A percentile compares a stretch with the other conserved stretches of the same genome.
phyloP scores from a whole-genome alignment of 2,329 filamentous ascomycete genomes.

The Hyphodiscus sp. region DNA sequence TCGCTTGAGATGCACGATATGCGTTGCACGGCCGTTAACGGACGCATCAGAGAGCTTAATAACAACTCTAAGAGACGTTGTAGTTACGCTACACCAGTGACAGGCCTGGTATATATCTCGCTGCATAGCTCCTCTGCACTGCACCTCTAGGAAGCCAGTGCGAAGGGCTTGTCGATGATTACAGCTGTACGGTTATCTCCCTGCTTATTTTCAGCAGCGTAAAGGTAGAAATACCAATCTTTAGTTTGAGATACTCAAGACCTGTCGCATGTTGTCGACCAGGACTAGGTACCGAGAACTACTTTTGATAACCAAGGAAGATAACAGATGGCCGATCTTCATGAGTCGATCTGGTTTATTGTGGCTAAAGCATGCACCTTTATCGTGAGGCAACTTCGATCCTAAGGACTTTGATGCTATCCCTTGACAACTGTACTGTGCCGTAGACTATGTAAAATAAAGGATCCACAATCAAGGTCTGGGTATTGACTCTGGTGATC shows the following conservation, averaged over 20 bases:
- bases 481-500: neutral
- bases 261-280: neutral
- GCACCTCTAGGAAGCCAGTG: neutral
- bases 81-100: slow-evolving; percentile 7
- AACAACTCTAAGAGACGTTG: slow-evolving; percentile 11
- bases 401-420: neutral
- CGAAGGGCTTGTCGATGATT: neutral
- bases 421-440: neutral
- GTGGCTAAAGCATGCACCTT: neutral
- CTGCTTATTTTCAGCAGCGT: neutral
- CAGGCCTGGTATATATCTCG: neutral
- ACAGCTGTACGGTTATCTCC: neutral
- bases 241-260: neutral
- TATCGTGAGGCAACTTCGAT: neutral
- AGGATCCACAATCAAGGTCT: too few species aligned
- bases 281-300: neutral
- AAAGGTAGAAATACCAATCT: neutral
- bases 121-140: neutral
- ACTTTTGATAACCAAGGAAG: neutral
- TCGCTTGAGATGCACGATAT: slow-evolving; percentile 13
- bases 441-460: neutral
- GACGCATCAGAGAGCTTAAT: slow-evolving; percentile 16
- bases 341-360: neutral
- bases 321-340: neutral
- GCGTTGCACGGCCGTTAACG: slow-evolving; percentile 23